phyloP scores from a whole-genome alignment of 2,329 filamentous ascomycete species.

The Cercospora sp. region DNA sequence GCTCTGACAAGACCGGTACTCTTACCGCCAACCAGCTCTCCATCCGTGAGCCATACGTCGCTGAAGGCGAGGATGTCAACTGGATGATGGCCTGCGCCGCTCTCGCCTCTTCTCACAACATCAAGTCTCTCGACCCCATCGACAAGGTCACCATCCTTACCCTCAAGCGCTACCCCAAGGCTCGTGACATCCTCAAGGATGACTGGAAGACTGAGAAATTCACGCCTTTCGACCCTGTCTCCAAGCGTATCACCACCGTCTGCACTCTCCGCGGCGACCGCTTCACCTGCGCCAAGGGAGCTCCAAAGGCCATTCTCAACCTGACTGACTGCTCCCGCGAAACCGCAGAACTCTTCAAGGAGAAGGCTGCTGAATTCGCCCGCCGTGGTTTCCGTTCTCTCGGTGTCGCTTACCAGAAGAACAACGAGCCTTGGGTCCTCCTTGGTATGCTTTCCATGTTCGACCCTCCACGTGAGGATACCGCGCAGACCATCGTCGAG shows the following conservation, averaged over 20 bases:
- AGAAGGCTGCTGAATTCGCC: slow-evolving; percentile 73
- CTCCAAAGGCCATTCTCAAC: slow-evolving; percentile 71
- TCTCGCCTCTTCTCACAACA: slow-evolving; percentile 74
- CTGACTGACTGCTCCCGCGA: slow-evolving; percentile 67
- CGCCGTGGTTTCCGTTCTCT: slow-evolving; percentile 78
- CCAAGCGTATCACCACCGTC: slow-evolving; percentile 73
- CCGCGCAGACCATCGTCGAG: slow-evolving; percentile 74
- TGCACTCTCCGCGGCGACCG: slow-evolving; percentile 68
- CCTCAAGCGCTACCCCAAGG: slow-evolving; percentile 73
- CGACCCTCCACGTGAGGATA: slow-evolving; percentile 76
- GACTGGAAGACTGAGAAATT: slow-evolving; percentile 78
- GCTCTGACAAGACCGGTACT: slow-evolving; percentile 80
- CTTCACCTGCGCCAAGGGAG: slow-evolving; percentile 75
- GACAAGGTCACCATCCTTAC: slow-evolving; percentile 78
- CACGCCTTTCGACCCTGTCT: slow-evolving; percentile 75
- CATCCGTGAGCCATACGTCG: slow-evolving; percentile 74
- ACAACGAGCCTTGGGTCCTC: slow-evolving; percentile 70
- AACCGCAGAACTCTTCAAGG: slow-evolving; percentile 65
- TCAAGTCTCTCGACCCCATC: slow-evolving; percentile 75
- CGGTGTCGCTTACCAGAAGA: slow-evolving; percentile 76
- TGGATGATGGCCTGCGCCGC: slow-evolving; percentile 83
- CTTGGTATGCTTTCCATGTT: slow-evolving; percentile 79
- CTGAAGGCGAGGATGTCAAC: slow-evolving; percentile 75
- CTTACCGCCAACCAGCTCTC: slow-evolving; percentile 73
- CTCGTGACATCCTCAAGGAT: slow-evolving; percentile 70